Conservation (phyloP, 768 basidiomycete species). For the Albatrellus ellisii region DNA sequence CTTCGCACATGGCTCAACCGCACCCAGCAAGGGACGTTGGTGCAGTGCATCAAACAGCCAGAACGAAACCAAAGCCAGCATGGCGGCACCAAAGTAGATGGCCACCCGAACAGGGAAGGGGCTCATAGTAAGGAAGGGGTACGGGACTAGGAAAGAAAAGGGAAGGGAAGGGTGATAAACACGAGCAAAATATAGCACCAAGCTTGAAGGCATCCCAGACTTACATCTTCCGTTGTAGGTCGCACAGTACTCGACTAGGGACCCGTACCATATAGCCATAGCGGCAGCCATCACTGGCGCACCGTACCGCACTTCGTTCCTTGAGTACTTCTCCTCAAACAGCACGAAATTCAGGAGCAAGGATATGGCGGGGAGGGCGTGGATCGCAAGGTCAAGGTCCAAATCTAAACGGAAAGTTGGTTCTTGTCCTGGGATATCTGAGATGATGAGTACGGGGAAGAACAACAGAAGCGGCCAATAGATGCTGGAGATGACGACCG, state of each 20-base stretch:
- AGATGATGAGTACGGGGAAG: conserved; percentile 45
- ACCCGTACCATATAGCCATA: conserved; percentile 35
- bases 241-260: conserved; percentile 59
- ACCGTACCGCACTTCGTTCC: conserved; percentile 20
- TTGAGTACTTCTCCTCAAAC: conserved; percentile 44
- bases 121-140: conserved; percentile 67
- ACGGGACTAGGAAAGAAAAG: conserved; percentile 44
- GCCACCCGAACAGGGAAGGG: conserved; percentile 33
- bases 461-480: conserved; percentile 56
- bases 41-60: conserved; percentile 47
- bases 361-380: conserved; percentile 44
- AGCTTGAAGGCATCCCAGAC: too few species aligned
- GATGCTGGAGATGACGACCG: conserved; percentile 37
- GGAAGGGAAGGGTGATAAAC: background rate
- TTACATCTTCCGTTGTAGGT: conserved; percentile 46
- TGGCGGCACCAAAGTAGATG: conserved; percentile 44
- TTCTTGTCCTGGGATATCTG: conserved; percentile 15
- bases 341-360: conserved; percentile 56
- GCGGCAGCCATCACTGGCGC: conserved; percentile 20
- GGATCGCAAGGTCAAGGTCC: conserved; percentile 47
- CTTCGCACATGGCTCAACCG: conserved; percentile 4
- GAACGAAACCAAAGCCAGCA: conserved; percentile 43
- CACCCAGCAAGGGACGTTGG: conserved; percentile 5
- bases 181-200: background rate
- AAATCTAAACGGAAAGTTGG: conserved; percentile 33